These are phyloP conservation scores for Xylona heveae DNA, from an alignment of 495 filamentous ascomycete species.

Conservation along the genomic window DNA sequence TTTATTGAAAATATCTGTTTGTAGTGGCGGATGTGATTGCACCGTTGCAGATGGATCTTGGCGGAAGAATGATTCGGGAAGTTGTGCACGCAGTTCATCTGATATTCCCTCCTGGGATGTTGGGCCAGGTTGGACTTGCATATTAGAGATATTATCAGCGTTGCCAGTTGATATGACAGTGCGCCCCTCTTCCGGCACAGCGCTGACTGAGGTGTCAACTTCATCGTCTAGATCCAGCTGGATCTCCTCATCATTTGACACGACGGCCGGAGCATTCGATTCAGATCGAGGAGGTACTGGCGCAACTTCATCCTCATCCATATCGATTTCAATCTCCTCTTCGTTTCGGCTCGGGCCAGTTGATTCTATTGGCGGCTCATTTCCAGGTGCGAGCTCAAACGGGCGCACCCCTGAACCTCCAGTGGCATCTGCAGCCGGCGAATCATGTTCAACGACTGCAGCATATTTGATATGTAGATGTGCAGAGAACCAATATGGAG, in stretches of 20 bases:
- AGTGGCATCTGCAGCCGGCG: neutral
- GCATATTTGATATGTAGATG: slow-evolving; percentile 77
- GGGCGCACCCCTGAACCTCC: neutral
- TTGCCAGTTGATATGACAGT: too few relatives aligned
- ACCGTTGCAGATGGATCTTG: too few relatives aligned
- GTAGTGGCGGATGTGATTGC: slow-evolving; percentile 19
- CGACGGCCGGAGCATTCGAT: slow-evolving; percentile 2
- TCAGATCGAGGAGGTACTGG: slow-evolving; percentile 3
- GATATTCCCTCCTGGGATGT: slow-evolving; percentile 16
- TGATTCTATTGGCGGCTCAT: slow-evolving; percentile 3
- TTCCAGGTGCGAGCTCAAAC: slow-evolving; percentile 16
- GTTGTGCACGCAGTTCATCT: slow-evolving; percentile 37
- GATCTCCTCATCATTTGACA: slow-evolving; percentile 16
- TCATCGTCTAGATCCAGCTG: slow-evolving; percentile 12
- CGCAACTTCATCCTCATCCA: slow-evolving; percentile 25
- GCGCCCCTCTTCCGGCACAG: too few relatives aligned
- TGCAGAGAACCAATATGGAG: slow-evolving; percentile 81
- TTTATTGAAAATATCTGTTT: slow-evolving; percentile 41
- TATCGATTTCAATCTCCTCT: slow-evolving; percentile 30
- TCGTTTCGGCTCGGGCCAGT: slow-evolving; percentile 13
- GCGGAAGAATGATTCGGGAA: slow-evolving; percentile 41
- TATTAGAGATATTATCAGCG: too few relatives aligned
- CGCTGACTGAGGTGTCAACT: slow-evolving; percentile 2
- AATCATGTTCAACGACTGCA: slow-evolving; percentile 48
- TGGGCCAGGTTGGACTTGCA: too few relatives aligned